Evolutionary conservation across 1,139 yeast genomes (phyloP).

Genomic region (Hyphopichia buzzinii): DNA sequence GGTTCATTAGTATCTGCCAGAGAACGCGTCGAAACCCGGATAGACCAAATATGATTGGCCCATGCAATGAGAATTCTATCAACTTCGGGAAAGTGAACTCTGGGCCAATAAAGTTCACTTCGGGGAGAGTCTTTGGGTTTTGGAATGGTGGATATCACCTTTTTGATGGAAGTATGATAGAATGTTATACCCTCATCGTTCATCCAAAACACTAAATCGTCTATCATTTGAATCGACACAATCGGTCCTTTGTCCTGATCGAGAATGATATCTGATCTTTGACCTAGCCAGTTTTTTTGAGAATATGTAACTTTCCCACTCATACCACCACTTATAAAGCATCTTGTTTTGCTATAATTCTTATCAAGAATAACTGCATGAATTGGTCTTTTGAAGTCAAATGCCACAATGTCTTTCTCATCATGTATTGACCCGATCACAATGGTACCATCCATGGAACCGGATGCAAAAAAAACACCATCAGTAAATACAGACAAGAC

Average conservation of each 20-base stretch:
- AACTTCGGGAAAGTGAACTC: slow-evolving; percentile 63
- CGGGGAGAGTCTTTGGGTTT: slow-evolving; percentile 64
- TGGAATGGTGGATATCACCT: slow-evolving; percentile 47
- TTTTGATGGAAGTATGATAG: slow-evolving; percentile 48
- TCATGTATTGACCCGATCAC: slow-evolving; percentile 72
- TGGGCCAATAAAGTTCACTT: slow-evolving; percentile 84
- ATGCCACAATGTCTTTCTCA: slow-evolving; percentile 64
- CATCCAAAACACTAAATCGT: slow-evolving; percentile 77
- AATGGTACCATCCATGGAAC: slow-evolving; percentile 91
- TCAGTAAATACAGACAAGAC: slow-evolving; percentile 71
- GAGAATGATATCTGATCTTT: slow-evolving; percentile 63
- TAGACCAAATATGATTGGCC: slow-evolving; percentile 76
- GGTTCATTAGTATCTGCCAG: slow-evolving; percentile 13
- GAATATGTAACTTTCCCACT: slow-evolving; percentile 80
- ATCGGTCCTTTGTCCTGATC: slow-evolving; percentile 71
- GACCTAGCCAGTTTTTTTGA: slow-evolving; percentile 83
- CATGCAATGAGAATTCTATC: slow-evolving; percentile 78
- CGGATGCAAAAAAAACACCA: slow-evolving; percentile 75
- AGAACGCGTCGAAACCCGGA: slow-evolving; percentile 45
- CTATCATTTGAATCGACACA: slow-evolving; percentile 58
- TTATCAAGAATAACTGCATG: slow-evolving; percentile 82
- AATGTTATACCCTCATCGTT: slow-evolving; percentile 76
- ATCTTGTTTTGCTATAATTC: slow-evolving; percentile 56
- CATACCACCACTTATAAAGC: slow-evolving; percentile 86
- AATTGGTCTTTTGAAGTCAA: slow-evolving; percentile 84